Base-by-base conservation (phyloP, 129 eudicot genomes). In the Flaveria robusta region DNA sequence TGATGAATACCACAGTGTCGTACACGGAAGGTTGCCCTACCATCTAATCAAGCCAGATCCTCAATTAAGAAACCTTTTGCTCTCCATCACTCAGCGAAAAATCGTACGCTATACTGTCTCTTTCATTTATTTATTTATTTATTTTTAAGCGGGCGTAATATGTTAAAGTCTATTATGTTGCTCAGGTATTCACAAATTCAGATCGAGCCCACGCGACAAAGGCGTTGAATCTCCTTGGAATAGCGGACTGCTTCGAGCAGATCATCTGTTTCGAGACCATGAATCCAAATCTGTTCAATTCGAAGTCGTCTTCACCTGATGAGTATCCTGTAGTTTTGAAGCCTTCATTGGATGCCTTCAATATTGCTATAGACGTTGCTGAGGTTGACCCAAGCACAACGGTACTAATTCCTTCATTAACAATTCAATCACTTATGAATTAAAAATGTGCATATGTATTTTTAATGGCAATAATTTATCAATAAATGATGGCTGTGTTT, bases 21-120 rank as follows among this genome's bases (percentile, higher is more conserved):
- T 89, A 62, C 97, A 92, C 86, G 97, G 97, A 85, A 87, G 93
- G 78, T 84, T 94, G 79, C 97, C 98, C 4, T 94, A 94, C 42
- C 88, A 91, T 56, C 82, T 86, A 79, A 87, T 94, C 85, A 84
- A 81, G 78, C 96, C 93, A 23, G 90, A 94, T 72, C 58, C 90
- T 34, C 96, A 85, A n/a, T 45, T 94, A 63, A 84, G 94, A 39
- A 84, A 74, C 85, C 73, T 94, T 29, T 80, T 94, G 86, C 85
- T 54, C 6, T 79, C 81, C 76, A 91, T 94, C 75, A 79, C 77
- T 49, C 98, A 94, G 72, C 82, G 96, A 1, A 94, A 94, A 87
- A 89, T 91, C 19, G 98, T 91, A 80, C 54, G 89, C 37, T 4
- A 31, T 31, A 31, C 16, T 5, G 2, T 1, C 1, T 3, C 22